Evolutionary conservation across 805 yeast species (phyloP).

Genomic region (Teunomyces stri): DNA sequence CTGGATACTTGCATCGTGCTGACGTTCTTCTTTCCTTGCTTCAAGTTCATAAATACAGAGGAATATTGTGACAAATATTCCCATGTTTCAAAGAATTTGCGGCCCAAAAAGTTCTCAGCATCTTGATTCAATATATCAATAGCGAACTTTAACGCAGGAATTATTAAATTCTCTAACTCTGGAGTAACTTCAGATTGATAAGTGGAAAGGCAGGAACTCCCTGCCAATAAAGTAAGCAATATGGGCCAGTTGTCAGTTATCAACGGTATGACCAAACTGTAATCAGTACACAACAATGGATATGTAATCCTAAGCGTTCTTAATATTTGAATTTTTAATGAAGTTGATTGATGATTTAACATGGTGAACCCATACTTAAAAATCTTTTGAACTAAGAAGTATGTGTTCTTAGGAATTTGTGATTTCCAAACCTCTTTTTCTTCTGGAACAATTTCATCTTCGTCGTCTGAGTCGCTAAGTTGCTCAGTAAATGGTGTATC

Average conservation of each 20-base stretch:
- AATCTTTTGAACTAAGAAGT: constrained; percentile 57
- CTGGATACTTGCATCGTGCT: constrained; percentile 3
- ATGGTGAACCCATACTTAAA: constrained; percentile 67
- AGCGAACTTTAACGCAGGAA: constrained; percentile 28
- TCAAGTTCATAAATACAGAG: not conserved
- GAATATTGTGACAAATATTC: constrained; percentile 11
- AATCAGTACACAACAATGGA: constrained; percentile 32
- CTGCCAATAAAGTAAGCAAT: constrained; percentile 20
- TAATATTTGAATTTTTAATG: constrained; percentile 56
- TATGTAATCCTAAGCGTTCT: constrained; percentile 36
- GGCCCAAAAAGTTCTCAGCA: constrained; percentile 44
- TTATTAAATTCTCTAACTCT: constrained; percentile 18
- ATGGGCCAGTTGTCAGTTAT: constrained; percentile 35
- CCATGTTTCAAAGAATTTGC: constrained; percentile 50
- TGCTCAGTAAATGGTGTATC: constrained; percentile 33
- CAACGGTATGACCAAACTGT: constrained; percentile 29
- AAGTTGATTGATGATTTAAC: constrained; percentile 62
- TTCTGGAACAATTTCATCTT: constrained; percentile 28
- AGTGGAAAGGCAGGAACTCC: constrained; percentile 6
- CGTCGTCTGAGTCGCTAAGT: constrained; percentile 24
- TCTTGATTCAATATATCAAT: constrained; percentile 29
- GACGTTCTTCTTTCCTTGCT: not conserved
- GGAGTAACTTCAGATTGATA: not conserved
- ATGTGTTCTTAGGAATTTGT: constrained; percentile 60
- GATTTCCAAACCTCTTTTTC: constrained; percentile 54